Evolutionary conservation across 805 yeast species (phyloP), one percentile per base, ranked within the genome.

Genomic region (Helenozyma baotianmanensis): DNA sequence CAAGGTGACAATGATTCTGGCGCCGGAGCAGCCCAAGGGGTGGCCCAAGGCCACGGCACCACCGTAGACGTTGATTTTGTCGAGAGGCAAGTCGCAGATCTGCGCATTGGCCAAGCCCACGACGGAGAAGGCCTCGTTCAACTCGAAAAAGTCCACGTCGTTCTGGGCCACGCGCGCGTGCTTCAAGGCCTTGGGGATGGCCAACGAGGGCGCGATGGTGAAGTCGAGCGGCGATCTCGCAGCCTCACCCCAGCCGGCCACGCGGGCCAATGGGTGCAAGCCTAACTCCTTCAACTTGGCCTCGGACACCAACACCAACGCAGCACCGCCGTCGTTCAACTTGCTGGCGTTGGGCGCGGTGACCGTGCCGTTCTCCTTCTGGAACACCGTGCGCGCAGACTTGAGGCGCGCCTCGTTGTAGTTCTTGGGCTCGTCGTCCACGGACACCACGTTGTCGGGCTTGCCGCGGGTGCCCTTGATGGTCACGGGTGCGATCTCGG

Each of bases 311-410:
- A 92, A 73, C 27, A 92, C 70, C 23, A 92, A 77, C 30, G 97
- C 97, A 35, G 97, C 96, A 59, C 87, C 97, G 65, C 99, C 99
- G 62, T 92, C 99, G 62, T 90, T 92, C 53, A 92, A 72, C 54
- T 94, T 87, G 18, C 97, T 87, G 18, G 97, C 95, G 60, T 92
- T 94, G 50, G 97, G 94, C 16, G 96, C 97, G 24, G 98, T 90
- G 41, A 92, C 90, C 25, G 97, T 85, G 58, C 97, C 98, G 49
- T 82, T 80, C 55, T 88, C 96, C 64, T 76, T 80, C 67, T 85
- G 83, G 80, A 92, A 92, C 23, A 87, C 97, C 33, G 98, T 79
- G 70, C 97, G 83, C 19, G 97, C 96, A 38, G 81, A 32, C 57
- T 73, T 77, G 50, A 92, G 69, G 60, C 76, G 87, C 25, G 71